phyloP scores from a whole-genome alignment of 2,329 filamentous ascomycete genomes.

The Didymella lethalis region DNA sequence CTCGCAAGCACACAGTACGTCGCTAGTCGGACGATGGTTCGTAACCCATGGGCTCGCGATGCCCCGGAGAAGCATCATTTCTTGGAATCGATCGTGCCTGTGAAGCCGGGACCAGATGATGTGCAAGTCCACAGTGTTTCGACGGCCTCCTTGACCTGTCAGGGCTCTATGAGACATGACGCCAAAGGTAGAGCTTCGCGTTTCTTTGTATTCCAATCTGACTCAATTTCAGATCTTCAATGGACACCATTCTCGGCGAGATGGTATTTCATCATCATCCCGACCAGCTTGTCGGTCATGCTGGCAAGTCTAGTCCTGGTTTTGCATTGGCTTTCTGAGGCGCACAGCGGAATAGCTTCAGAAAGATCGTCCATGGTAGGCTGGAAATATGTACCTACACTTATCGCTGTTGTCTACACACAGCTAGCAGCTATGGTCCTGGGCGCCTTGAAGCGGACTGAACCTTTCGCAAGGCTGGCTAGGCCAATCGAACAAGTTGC shows the following conservation, averaged over 20 bases:
- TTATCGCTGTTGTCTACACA: not conserved
- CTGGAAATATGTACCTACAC: not conserved
- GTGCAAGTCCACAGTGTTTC: not conserved
- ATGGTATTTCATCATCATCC: not conserved
- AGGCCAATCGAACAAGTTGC: not conserved
- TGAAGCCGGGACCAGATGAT: not conserved
- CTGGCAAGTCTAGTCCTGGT: not conserved
- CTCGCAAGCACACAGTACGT: not conserved
- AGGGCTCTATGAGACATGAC: not conserved
- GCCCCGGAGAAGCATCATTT: not conserved
- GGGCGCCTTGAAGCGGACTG: not conserved
- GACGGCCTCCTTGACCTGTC: not conserved
- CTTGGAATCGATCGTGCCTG: not conserved
- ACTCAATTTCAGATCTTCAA: not conserved
- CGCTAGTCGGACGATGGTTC: not conserved
- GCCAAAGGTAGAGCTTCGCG: not conserved
- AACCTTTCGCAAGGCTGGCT: not conserved
- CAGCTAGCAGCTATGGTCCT: not conserved
- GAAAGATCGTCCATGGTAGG: not conserved
- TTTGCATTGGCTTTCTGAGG: not conserved
- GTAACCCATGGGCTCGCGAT: not conserved
- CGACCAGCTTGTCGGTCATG: not conserved
- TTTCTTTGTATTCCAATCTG: not conserved
- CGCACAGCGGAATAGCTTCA: not conserved
- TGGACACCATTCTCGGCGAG: not conserved